These are phyloP conservation scores for Paramyrothecium roridum DNA, from an alignment of 2,329 filamentous ascomycete species.

Conservation along the genomic window DNA sequence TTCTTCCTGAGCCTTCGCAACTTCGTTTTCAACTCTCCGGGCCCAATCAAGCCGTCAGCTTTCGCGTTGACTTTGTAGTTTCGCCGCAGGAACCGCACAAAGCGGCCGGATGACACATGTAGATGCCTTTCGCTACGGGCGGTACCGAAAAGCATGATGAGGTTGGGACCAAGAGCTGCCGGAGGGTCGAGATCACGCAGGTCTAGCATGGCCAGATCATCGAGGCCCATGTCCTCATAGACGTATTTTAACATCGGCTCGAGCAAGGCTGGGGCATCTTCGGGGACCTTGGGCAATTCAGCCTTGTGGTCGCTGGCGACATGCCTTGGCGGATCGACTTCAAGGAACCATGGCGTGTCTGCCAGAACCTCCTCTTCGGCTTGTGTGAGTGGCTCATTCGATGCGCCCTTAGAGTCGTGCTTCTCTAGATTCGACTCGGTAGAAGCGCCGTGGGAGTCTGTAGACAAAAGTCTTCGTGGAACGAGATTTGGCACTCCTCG, in stretches of 20 bases:
- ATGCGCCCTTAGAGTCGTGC: neutral
- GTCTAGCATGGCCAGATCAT: conserved; percentile 77
- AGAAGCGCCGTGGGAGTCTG: neutral
- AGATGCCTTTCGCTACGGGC: conserved; percentile 91
- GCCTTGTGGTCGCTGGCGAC: conserved; percentile 44
- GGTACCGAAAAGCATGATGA: conserved; percentile 91
- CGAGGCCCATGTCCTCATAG: conserved; percentile 81
- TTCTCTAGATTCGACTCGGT: conserved; percentile 10
- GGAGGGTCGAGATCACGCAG: conserved; percentile 81
- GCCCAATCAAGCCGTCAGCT: conserved; percentile 84
- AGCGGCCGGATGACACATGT: conserved; percentile 84
- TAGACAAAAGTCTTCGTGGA: conserved; percentile 16
- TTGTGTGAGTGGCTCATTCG: conserved; percentile 2
- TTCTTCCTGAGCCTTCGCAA: conserved; percentile 75
- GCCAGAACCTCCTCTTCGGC: conserved; percentile 12
- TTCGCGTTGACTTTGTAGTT: conserved; percentile 69
- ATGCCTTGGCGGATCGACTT: conserved; percentile 61
- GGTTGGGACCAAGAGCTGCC: conserved; percentile 79
- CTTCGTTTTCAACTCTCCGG: conserved; percentile 88
- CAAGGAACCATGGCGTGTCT: conserved; percentile 78
- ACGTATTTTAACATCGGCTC: conserved; percentile 71
- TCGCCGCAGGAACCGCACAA: conserved; percentile 79
- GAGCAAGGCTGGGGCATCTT: conserved; percentile 68
- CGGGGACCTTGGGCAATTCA: conserved; percentile 55
- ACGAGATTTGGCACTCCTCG: conserved; percentile 12